Base-by-base conservation (phyloP, 495 filamentous ascomycete species). In the Pyrenula aspistea region DNA sequence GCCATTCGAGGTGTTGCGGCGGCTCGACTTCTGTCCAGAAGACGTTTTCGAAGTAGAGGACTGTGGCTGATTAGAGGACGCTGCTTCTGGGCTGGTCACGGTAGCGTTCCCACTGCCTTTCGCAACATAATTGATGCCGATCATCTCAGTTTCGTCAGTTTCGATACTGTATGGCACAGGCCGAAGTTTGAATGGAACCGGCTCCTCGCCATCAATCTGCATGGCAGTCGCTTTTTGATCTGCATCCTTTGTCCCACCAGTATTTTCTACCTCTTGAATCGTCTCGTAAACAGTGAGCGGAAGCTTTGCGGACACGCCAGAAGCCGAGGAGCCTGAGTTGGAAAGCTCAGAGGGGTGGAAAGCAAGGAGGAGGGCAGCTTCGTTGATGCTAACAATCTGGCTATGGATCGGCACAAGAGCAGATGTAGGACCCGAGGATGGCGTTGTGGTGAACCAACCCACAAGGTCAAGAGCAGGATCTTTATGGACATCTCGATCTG, bases 61-160 rank as follows among this genome's bases (percentile, higher is more conserved):
- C 20, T 22, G 24, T 0, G 47, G 11, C 20, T 55, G 57, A 10
- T 19, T 49, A 31, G 63, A 25, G 12, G 61, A 59, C 52, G 53
- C 54, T 4, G 66, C 62, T 15, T 42, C 31, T 8, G 31, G 31
- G 1, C 61, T 73, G 1, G 81, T 73, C 10, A 82, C 80, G 12
- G 83, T 80, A 15, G 92, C 93, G 62, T 88, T 91, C 1, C 84
- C 86, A 23, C 84, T 88, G 22, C 85, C 86, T 52, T 85, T 80
- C 0, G 91, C 91, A 24, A 98, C 86, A 57, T 88, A 92, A 62
- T 97, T 88, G 61, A 98, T 84, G 47, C 84, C 83, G 62, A 99
- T 96, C 91, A 97, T 96, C 73, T 99, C 94, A 8, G 93, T 87
- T 68, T 97, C 90, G 15, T 87, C 88, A 0, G 90, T 96, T 67